Evolutionary conservation across 768 basidiomycete genomes (phyloP).

Genomic region (Hydnomerulius pinastri): DNA sequence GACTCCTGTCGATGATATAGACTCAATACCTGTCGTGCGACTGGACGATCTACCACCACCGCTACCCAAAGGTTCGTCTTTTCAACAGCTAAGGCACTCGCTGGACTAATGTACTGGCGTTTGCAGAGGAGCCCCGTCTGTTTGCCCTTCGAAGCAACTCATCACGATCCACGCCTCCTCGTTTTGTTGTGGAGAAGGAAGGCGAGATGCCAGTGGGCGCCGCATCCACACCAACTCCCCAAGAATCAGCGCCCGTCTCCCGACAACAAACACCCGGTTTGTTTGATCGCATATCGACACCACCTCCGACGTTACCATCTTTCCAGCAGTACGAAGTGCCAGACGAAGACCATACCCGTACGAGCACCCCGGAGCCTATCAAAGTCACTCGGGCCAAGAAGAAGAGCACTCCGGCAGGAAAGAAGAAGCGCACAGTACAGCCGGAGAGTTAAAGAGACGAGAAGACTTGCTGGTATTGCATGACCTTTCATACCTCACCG

Average conservation of each 20-base stretch:
- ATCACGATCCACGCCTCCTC: slow-evolving; percentile 42
- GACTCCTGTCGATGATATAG: slow-evolving; percentile 59
- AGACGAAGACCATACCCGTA: slow-evolving; percentile 44
- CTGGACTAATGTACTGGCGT: slow-evolving; percentile 31
- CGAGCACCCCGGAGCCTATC: slow-evolving; percentile 68
- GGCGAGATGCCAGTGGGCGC: slow-evolving; percentile 87
- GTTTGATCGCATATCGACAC: slow-evolving; percentile 36
- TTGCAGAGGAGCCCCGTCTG: slow-evolving; percentile 37
- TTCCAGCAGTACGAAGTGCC: slow-evolving; percentile 59
- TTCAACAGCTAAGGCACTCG: neutral
- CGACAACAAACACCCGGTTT: slow-evolving; percentile 24
- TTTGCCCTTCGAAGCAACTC: slow-evolving; percentile 47
- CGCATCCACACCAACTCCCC: slow-evolving; percentile 17
- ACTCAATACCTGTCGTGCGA: slow-evolving; percentile 88
- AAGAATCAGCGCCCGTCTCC: slow-evolving; percentile 28
- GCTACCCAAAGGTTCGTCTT: slow-evolving; percentile 30
- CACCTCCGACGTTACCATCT: slow-evolving; percentile 36
- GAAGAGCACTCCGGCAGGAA: slow-evolving; percentile 46
- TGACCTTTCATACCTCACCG: neutral
- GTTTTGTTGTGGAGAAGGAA: slow-evolving; percentile 68
- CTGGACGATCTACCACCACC: slow-evolving; percentile 72
- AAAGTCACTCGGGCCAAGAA: slow-evolving; percentile 77
- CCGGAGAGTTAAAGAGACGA: slow-evolving; percentile 14
- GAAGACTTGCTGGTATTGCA: neutral
- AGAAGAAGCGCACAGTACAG: slow-evolving; percentile 64